Percentiles rank a stretch among this genome's conserved stretches.
These are phyloP conservation scores for Kappamyces sp. DNA, from an alignment of 192 early-diverging fungal genomes.

Conservation along the genomic window DNA sequence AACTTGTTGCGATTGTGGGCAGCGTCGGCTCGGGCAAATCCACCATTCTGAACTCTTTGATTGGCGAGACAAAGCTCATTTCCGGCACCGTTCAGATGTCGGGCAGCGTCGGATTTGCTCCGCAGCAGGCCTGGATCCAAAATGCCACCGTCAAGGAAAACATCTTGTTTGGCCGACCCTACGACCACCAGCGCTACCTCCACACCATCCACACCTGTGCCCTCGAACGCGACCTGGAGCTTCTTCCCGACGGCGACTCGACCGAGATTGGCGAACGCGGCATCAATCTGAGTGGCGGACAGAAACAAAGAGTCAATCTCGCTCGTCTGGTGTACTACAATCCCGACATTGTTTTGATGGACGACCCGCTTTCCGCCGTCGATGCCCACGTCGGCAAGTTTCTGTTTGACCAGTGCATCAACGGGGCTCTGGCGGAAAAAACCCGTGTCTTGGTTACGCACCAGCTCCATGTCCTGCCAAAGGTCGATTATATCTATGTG, in stretches of 20 bases:
- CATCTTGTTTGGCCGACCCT: conserved; percentile 65
- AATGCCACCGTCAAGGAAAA: conserved; percentile 60
- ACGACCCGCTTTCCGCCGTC: conserved; percentile 84
- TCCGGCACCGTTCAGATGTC: conserved; percentile 52
- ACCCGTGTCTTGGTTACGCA: conserved; percentile 84
- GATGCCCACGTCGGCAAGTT: conserved; percentile 63
- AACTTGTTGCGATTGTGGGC: conserved; percentile 76
- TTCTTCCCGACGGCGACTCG: conserved; percentile 61
- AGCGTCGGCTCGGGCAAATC: conserved; percentile 81
- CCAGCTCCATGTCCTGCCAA: conserved; percentile 67
- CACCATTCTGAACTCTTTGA: conserved; percentile 72
- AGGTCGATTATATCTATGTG: conserved; percentile 64
- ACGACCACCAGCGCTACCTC: conserved; percentile 54
- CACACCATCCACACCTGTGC: conserved; percentile 64
- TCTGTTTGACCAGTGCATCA: conserved; percentile 72
- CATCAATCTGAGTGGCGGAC: conserved; percentile 63
- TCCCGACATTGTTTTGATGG: conserved; percentile 72
- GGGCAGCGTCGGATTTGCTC: conserved; percentile 68
- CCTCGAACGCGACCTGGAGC: conserved; percentile 61
- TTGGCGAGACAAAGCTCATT: conserved; percentile 71
- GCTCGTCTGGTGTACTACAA: conserved; percentile 73
- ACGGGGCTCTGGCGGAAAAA: conserved; percentile 60
- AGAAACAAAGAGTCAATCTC: conserved; percentile 78
- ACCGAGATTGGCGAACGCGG: conserved; percentile 52
- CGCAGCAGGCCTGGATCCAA: conserved; percentile 87